These are phyloP conservation scores for Lentinula lateritia DNA, from an alignment of 768 basidiomycete species.

Conservation along the genomic window DNA sequence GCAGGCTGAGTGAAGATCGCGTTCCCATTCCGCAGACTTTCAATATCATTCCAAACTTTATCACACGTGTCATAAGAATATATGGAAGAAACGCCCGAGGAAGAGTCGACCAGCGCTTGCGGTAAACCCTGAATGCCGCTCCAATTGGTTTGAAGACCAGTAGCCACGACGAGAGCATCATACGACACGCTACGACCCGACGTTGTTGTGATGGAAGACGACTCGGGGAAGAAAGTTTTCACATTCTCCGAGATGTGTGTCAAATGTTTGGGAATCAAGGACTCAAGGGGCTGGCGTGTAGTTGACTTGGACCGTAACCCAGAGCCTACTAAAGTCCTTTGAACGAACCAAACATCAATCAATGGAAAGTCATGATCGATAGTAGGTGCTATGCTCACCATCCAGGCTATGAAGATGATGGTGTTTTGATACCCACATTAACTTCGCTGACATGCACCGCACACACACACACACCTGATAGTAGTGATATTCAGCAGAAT, in stretches of 20 bases:
- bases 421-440: neutral
- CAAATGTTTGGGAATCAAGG: conserved; percentile 73
- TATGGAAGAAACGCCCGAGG: conserved; percentile 84
- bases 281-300: conserved; percentile 58
- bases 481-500: conserved; percentile 76
- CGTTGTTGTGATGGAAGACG: conserved; percentile 67
- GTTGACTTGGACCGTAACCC: conserved; percentile 71
- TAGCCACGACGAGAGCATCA: conserved; percentile 83
- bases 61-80: conserved; percentile 90
- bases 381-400: conserved; percentile 49
- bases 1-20: conserved; percentile 95
- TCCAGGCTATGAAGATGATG: conserved; percentile 56
- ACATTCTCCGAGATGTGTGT: conserved; percentile 68
- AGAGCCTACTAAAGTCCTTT: conserved; percentile 91
- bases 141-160: conserved; percentile 87
- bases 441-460: neutral
- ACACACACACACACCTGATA: conserved; percentile 53
- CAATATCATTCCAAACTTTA: conserved; percentile 82
- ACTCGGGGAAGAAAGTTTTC: conserved; percentile 66
- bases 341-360: conserved; percentile 4
- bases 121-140: conserved; percentile 66
- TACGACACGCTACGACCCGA: conserved; percentile 71
- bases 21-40: conserved; percentile 66
- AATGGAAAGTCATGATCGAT: neutral
- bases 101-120: conserved; percentile 70